Base-by-base conservation (phyloP, 2,329 filamentous ascomycete genomes). In the Sphaerulina musiva region DNA sequence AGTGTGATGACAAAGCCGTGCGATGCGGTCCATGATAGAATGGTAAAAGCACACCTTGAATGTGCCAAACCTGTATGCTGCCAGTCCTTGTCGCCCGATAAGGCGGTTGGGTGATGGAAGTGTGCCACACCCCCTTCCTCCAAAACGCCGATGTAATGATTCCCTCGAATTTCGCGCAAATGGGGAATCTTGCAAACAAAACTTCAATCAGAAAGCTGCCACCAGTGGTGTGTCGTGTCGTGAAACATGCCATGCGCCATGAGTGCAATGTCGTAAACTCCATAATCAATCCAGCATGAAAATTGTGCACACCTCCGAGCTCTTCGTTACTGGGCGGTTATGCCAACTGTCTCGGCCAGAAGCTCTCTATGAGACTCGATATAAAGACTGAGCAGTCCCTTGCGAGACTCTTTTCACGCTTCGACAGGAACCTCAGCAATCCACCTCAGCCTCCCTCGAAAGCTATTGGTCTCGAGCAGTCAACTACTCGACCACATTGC, bases 181-280 rank as follows among this genome's bases (percentile, higher is more conserved):
- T 43, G 57, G 57, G 59, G 59, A 57, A 61, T 59, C 52, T 57
- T 50, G 59, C 52, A 59, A 51, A 42, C 17, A 38, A 53, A 55
- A 48, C 51, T 54, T 45, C 31, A 52, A 55, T 55, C 44, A 59
- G 44, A 48, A 44, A 53, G 48, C 56, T 49, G 47, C 58, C 56
- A 29, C 39, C 45, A 11, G 31, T 34, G 26, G 51, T 34, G 23
- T 53, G 46, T 56, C 44, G 52, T 53, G 49, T 54, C 41, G 40
- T 43, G 48, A 34, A 42, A 51, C 12, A 48, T 56, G 31, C 49
- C 48, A 42, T 54, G 53, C 53, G 55, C 58, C 58, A 38, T 46
- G 46, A 53, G 36, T 53, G 41, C 42, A 41, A 20, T 53, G 50
- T 36, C 11, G 42, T 38, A 43, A 43, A 42, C 17, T 17, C 12